Evolutionary conservation across 2,329 filamentous ascomycete species (phyloP).

Genomic region (Teratosphaeria pseudoeucalypti): DNA sequence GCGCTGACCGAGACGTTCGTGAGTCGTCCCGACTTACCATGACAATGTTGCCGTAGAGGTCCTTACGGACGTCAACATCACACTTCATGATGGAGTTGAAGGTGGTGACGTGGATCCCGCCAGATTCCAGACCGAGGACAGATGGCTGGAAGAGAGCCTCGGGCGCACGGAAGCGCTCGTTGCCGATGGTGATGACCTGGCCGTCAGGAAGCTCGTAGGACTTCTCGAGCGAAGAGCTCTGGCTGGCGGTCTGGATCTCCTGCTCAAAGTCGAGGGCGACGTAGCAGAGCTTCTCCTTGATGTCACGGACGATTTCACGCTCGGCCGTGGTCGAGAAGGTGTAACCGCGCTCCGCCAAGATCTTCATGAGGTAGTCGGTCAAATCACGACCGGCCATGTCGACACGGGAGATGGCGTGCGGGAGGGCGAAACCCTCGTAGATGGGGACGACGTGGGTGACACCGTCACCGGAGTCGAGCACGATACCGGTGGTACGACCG

Average conservation of each 20-base stretch:
- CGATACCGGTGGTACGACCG: conserved; percentile 99
- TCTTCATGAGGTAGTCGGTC: conserved; percentile 99
- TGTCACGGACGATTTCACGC: conserved; percentile 99
- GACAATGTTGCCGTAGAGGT: conserved; percentile 99
- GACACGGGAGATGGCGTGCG: conserved; percentile 99
- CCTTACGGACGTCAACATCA: conserved; percentile 99
- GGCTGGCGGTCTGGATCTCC: conserved; percentile 98
- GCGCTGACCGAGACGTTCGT: not conserved
- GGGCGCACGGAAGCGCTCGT: conserved; percentile 99
- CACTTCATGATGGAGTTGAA: conserved; percentile 99
- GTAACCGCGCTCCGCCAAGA: conserved; percentile 97
- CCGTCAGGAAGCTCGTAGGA: conserved; percentile 99
- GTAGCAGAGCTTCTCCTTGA: conserved; percentile 99
- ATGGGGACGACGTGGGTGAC: conserved; percentile 99
- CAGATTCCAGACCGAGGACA: conserved; percentile 94
- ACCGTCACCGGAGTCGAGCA: conserved; percentile 99
- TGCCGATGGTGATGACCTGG: conserved; percentile 99
- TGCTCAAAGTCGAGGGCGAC: conserved; percentile 99
- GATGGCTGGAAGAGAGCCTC: conserved; percentile 99
- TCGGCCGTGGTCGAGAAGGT: conserved; percentile 99
- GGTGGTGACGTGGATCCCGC: conserved; percentile 98
- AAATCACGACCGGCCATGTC: conserved; percentile 99
- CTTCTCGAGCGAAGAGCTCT: conserved; percentile 99
- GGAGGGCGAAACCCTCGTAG: conserved; percentile 99
- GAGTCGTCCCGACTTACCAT: conserved; percentile 60